Evolutionary conservation across 176 grass and related monocot species (phyloP).

Genomic region (Cenchrus purpureus): DNA sequence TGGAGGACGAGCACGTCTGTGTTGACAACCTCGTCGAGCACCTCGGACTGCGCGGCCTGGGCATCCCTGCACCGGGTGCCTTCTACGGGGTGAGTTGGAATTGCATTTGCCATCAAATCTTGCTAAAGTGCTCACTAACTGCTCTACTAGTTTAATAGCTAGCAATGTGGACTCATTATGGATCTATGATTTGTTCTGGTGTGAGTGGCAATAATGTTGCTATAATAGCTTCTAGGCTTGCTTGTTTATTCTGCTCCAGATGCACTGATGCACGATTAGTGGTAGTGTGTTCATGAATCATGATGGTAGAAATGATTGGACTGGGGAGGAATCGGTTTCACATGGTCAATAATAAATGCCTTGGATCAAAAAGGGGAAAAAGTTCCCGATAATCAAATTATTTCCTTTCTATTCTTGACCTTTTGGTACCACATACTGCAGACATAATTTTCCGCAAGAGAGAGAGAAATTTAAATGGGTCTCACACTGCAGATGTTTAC

Average conservation of each 20-base stretch:
- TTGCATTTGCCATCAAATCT: slow-evolving; percentile 20
- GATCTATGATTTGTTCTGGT: slow-evolving; percentile 37
- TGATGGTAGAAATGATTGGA: slow-evolving; percentile 55
- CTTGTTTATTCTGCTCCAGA: slow-evolving; percentile 29
- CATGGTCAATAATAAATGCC: slow-evolving; percentile 22
- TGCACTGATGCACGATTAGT: slow-evolving; percentile 24
- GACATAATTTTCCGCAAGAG: background rate
- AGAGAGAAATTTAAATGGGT: slow-evolving; percentile 4
- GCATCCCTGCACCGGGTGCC: slow-evolving; percentile 73
- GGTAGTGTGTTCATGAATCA: slow-evolving; percentile 34
- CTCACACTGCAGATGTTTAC: slow-evolving; percentile 38
- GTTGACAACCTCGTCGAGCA: slow-evolving; percentile 80
- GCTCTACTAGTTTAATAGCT: slow-evolving; percentile 28
- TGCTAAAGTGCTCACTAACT: background rate
- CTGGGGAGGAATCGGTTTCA: slow-evolving; percentile 19
- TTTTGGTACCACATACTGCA: background rate
- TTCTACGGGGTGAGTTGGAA: slow-evolving; percentile 84
- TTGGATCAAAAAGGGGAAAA: background rate
- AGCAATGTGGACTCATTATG: slow-evolving; percentile 27
- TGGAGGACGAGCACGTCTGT: slow-evolving; percentile 94
- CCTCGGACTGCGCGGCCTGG: slow-evolving; percentile 40
- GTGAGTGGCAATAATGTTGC: slow-evolving; percentile 33
- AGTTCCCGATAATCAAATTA: background rate
- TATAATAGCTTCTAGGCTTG: slow-evolving; percentile 25
- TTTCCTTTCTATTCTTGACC: slow-evolving; percentile 6